Evolutionary conservation across 202 grass and related monocot genomes (phyloP).

Genomic region (Setaria italica): DNA sequence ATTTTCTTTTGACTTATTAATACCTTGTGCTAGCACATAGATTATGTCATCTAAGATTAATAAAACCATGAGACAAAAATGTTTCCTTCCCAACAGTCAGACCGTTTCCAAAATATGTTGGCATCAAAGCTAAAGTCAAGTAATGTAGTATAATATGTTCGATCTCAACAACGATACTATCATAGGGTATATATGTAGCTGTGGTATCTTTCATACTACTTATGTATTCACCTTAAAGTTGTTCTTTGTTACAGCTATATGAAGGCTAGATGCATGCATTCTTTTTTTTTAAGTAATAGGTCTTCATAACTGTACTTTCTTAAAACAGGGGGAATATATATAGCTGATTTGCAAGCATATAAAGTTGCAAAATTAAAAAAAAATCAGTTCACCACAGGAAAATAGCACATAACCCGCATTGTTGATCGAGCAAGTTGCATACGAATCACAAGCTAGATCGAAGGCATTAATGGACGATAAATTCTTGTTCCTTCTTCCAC

Average conservation of each 20-base stretch:
- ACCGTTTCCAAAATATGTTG: not conserved
- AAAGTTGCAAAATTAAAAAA: not conserved
- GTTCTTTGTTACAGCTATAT: not conserved
- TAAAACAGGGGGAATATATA: not conserved
- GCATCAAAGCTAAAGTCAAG: slow-evolving; percentile 10
- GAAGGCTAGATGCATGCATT: slow-evolving; percentile 7
- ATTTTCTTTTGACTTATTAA: not conserved
- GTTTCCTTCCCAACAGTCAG: not conserved
- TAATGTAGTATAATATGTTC: not conserved
- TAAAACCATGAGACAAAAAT: not conserved
- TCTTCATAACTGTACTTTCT: not conserved
- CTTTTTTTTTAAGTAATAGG: not conserved
- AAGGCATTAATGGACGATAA: slow-evolving; percentile 76
- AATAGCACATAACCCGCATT: not conserved
- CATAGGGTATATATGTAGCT: not conserved
- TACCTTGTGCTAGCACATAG: not conserved
- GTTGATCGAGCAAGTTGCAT: slow-evolving; percentile 40
- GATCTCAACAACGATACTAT: not conserved
- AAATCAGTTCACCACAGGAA: not conserved
- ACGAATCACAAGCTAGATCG: slow-evolving; percentile 45
- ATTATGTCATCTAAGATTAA: not conserved
- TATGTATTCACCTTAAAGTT: slow-evolving; percentile 19
- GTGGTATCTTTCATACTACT: not conserved
- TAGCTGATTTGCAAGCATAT: not conserved
- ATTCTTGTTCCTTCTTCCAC: slow-evolving; percentile 61